Base-by-base conservation (phyloP, 2,329 filamentous ascomycete species). In the Hymenoscyphus salicellus region DNA sequence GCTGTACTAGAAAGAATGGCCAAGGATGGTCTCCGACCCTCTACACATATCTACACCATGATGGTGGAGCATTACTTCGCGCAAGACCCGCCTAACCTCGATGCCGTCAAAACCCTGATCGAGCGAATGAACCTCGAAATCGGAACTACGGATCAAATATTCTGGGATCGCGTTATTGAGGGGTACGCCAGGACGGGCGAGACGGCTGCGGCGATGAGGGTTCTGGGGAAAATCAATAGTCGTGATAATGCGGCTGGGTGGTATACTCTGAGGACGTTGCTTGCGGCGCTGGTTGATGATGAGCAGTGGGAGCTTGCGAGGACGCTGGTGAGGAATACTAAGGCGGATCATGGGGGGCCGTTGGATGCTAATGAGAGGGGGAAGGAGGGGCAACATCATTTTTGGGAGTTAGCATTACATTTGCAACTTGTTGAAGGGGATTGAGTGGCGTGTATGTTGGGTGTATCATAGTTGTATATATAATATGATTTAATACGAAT, bases 41-140 rank as follows among this genome's bases (percentile, higher is more conserved):
- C 84, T 3, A 77, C 85, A 1, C 84, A 92, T 70, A 90, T 92
- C 72, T 90, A 90, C 78, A 93, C 90, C 28, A 90, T 89, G 72
- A 83, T 95, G 23, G 79, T 90, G 56, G 84, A 88, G 56, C 82
- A 89, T 73, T 89, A 88, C 73, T 89, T 93, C 73, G 72, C 79
- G 8, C 82, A 81, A 60, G 66, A 77, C 1, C 85, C 86, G 1
- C 86, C 88, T 0, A 82, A 90, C 69, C 77, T 90, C 33, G 75
- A 78, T 1, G 83, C 84, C 16, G 82, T 91, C n/a, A 82, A 86
- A 43, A 74, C 75, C 0, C 78, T 93, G 3, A 85, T 92, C 69
- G 76, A 79, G n/a, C 74, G 76, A 4, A 80, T 84, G 55, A 72
- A 76, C 30, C 67, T 74, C 2, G 71, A 71, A 2, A 65, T 71